phyloP scores from a whole-genome alignment of 2,329 filamentous ascomycete genomes.

The Lithohypha guttulata region DNA sequence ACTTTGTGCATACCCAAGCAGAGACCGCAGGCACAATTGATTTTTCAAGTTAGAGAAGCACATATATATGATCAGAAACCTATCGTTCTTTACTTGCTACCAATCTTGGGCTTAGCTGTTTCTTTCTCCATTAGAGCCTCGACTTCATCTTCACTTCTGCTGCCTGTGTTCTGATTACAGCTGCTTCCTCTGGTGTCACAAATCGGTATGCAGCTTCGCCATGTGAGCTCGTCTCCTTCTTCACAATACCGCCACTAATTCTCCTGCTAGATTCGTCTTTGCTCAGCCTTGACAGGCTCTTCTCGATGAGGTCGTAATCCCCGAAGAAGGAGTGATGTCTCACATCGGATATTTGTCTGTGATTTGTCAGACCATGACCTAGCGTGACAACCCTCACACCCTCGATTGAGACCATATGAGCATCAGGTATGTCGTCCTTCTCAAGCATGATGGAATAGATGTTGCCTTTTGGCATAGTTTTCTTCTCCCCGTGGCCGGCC shows the following conservation, averaged over 20 bases:
- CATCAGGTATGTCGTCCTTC: conserved; percentile 32
- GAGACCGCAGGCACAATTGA: too few species aligned
- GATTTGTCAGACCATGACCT: conserved; percentile 43
- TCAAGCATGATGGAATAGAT: conserved; percentile 50
- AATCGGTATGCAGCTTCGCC: too few species aligned
- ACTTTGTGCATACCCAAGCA: too few species aligned
- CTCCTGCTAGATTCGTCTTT: conserved; percentile 33
- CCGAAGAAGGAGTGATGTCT: conserved; percentile 48
- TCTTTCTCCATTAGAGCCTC: too few species aligned
- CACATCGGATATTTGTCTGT: conserved; percentile 27
- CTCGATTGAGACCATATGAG: conserved; percentile 40
- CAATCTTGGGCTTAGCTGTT: too few species aligned
- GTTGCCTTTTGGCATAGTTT: conserved; percentile 29
- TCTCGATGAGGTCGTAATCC: conserved; percentile 36
- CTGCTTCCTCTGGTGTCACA: too few species aligned
- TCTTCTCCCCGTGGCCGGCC: conserved; percentile 29
- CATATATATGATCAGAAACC: too few species aligned
- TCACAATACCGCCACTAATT: conserved; percentile 34
- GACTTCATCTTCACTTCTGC: too few species aligned
- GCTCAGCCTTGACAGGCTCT: conserved; percentile 30
- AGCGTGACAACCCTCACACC: conserved; percentile 45
- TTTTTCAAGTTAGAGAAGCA: too few species aligned
- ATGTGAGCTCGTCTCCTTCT: too few species aligned
- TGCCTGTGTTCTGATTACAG: too few species aligned
- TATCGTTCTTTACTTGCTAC: too few species aligned